A percentile compares a stretch with the other conserved stretches of the same genome.
phyloP scores from a whole-genome alignment of 129 eudicot genomes.

The Scalesia atractyloides region DNA sequence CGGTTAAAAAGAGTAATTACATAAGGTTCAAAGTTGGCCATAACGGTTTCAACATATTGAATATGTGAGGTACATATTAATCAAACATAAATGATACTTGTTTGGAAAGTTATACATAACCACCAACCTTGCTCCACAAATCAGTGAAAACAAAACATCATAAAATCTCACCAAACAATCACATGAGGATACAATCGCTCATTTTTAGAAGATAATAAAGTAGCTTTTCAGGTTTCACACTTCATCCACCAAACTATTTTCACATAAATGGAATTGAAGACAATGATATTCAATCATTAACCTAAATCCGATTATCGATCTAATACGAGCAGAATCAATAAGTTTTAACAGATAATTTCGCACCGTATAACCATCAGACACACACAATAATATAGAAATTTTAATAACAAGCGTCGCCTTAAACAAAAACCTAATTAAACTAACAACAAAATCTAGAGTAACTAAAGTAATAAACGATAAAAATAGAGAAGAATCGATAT shows the following conservation, averaged over 20 bases:
- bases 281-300: constrained; percentile 4
- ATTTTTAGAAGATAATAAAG: constrained; percentile 26
- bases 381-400: neutral
- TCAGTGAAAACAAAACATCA: constrained; percentile 16
- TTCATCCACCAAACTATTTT: constrained; percentile 31
- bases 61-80: neutral
- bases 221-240: constrained; percentile 28
- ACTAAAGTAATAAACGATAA: neutral
- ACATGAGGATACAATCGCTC: constrained; percentile 12
- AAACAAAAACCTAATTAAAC: constrained; percentile 8
- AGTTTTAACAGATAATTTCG: neutral
- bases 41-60: neutral
- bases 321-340: constrained; percentile 14
- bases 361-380: neutral
- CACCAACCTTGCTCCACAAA: constrained; percentile 3
- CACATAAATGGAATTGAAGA: constrained; percentile 17
- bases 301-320: constrained; percentile 23
- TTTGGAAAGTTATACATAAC: constrained; percentile 3
- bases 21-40: neutral
- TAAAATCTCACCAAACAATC: constrained; percentile 30
- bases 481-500: too few species aligned
- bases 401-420: neutral
- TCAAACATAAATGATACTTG: neutral
- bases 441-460: neutral
- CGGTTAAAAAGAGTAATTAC: neutral